Evolutionary conservation across 2,329 filamentous ascomycete species (phyloP).

Genomic region (Colletotrichum tamarilloi): DNA sequence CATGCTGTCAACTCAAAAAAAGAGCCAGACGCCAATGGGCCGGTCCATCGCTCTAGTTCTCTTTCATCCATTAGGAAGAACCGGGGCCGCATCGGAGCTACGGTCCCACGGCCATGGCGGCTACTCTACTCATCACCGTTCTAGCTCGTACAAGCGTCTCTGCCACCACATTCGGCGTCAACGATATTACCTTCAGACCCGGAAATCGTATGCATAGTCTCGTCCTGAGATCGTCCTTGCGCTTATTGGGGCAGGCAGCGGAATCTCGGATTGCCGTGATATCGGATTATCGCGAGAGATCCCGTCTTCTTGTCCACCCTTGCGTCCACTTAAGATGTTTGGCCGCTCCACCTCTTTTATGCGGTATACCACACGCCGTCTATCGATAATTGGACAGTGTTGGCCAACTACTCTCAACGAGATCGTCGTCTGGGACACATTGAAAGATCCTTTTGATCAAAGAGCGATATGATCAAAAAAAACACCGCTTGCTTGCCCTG

Average conservation of each 20-base stretch:
- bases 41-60: slow-evolving; percentile 7
- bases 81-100: background rate
- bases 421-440: background rate
- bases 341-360: background rate
- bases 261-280: slow-evolving; percentile 2
- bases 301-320: background rate
- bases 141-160: slow-evolving; percentile 4
- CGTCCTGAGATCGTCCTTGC: background rate
- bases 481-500: background rate
- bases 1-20: slow-evolving; percentile 8
- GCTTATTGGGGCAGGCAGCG: background rate
- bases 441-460: background rate
- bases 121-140: slow-evolving; percentile 13
- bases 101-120: slow-evolving; percentile 2
- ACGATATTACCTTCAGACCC: background rate
- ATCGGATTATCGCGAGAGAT: background rate
- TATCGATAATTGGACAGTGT: background rate
- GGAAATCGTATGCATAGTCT: background rate
- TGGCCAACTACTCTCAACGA: background rate
- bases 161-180: background rate
- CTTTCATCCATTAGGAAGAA: background rate
- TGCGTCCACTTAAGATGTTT: slow-evolving; percentile 15
- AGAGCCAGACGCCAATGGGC: background rate
- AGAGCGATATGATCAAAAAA: background rate
- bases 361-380: background rate